A percentile compares a stretch with the other conserved stretches of the same genome.
Conservation (phyloP, 805 yeast species). For the Grigorovia humatica region DNA sequence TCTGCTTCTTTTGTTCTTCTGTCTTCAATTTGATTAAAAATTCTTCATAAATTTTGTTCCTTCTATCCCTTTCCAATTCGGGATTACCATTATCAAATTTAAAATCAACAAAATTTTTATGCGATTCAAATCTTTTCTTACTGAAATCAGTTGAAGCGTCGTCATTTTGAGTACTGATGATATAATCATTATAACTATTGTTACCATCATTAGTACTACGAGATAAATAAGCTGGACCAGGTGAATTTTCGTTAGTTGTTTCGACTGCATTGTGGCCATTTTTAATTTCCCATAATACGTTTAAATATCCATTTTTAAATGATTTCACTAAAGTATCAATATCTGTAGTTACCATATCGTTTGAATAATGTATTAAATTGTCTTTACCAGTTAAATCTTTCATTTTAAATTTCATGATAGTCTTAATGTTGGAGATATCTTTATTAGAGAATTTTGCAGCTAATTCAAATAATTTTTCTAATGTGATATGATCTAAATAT, state of each 20-base stretch:
- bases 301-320: slow-evolving; percentile 26
- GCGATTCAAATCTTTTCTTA: background rate
- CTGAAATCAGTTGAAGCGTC: background rate
- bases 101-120: slow-evolving; percentile 12
- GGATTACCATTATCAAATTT: slow-evolving; percentile 21
- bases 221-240: slow-evolving; percentile 3
- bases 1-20: background rate
- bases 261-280: slow-evolving; percentile 34
- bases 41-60: background rate
- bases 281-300: slow-evolving; percentile 34
- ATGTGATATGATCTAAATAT: slow-evolving; percentile 49
- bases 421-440: slow-evolving; percentile 45
- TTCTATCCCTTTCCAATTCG: slow-evolving; percentile 1
- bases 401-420: slow-evolving; percentile 61
- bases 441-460: slow-evolving; percentile 35
- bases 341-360: slow-evolving; percentile 33
- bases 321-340: slow-evolving; percentile 25
- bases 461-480: slow-evolving; percentile 37
- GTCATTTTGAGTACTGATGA: background rate
- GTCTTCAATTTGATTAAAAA: no score
- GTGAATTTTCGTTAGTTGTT: slow-evolving; percentile 21
- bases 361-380: slow-evolving; percentile 26
- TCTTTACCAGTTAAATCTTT: slow-evolving; percentile 47
- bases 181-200: background rate
- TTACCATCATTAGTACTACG: background rate